These are phyloP conservation scores for Cadophora sp. DNA, from an alignment of 2,329 filamentous ascomycete species.

Conservation along the genomic window DNA sequence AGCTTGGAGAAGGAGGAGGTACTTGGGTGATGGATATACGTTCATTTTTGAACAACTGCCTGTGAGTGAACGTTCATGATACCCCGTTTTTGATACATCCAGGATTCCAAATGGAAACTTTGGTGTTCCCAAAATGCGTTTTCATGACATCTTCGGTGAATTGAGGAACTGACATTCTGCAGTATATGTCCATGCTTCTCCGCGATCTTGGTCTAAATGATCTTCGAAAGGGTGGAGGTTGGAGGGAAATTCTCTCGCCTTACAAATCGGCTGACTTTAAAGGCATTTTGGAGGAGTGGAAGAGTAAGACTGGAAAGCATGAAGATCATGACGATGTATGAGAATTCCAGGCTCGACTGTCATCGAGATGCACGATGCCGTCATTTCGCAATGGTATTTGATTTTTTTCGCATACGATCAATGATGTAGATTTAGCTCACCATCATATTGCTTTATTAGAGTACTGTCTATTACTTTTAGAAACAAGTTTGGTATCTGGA, in stretches of 20 bases:
- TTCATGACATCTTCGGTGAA: not conserved
- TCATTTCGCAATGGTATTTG: too few species aligned
- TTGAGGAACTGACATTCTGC: not conserved
- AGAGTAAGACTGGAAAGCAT: not conserved
- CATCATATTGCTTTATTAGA: too few species aligned
- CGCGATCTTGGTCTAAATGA: slow-evolving; percentile 29
- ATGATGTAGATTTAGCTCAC: too few species aligned
- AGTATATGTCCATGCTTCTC: slow-evolving; percentile 25
- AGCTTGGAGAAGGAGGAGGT: slow-evolving; percentile 27
- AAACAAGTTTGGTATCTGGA: too few species aligned
- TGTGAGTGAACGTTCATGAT: slow-evolving; percentile 17
- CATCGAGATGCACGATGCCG: too few species aligned
- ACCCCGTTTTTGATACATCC: not conserved
- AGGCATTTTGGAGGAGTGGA: slow-evolving; percentile 30
- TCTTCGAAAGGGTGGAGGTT: slow-evolving; percentile 26
- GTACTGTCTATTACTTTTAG: too few species aligned
- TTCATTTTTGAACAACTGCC: slow-evolving; percentile 25
- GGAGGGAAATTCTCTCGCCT: slow-evolving; percentile 22
- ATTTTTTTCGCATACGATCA: too few species aligned
- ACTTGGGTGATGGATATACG: slow-evolving; percentile 27
- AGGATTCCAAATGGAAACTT: not conserved
- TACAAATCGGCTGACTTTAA: slow-evolving; percentile 24
- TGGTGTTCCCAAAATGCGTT: not conserved
- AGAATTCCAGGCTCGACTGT: too few species aligned
- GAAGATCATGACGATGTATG: not conserved